Evolutionary conservation across 2,329 filamentous ascomycete species (phyloP), one percentile per base, ranked within the genome.

Genomic region (Hypoxylon sp.): DNA sequence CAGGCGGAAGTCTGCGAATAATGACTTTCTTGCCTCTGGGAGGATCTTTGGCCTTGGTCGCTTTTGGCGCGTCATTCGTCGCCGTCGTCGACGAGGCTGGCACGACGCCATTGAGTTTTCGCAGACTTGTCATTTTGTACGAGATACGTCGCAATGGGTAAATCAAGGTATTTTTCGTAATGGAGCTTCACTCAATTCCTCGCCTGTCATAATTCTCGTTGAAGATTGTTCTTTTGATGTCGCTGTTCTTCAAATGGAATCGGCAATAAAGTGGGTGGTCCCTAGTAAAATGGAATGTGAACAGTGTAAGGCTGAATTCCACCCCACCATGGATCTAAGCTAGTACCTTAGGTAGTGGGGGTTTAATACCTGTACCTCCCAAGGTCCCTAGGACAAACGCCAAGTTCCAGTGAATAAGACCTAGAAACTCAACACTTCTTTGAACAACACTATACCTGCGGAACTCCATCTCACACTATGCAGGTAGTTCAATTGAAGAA

Each of bases 1-100:
- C 93, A 1, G 96, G 94, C 9, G 96, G 93, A 3, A 99, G 86
- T 63, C 95, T 88, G 57, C 97, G 90, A 60, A 98, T 85, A 23
- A 97, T 85, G 11, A 97, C 86, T 83, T 98, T 98, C 75, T 97
- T 87, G 65, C 93, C 91, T 62, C 89, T 86, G 17, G 84, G 79
- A 1, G 86, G 79, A 2, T 81, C 74, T 72, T 86, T 85, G 32
- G 82, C 79, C 78, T 85, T 90, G 50, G 81, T 75, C 2, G 82
- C 69, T 62, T 78, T 80, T 5, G 79, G 70, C 30, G 80, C 64
- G 48, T 83, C 79, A 38, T 78, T 73, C n/a, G 81, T 75, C 1
- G 82, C 81, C 45, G 84, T 82, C 21, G 82, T 78, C 9, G 81
- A 79, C 46, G 82, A 79, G 50, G 87, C 82, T 46, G 86, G 81